phyloP scores from a whole-genome alignment of 139 green algal species.

The Picochlorum sp. region DNA sequence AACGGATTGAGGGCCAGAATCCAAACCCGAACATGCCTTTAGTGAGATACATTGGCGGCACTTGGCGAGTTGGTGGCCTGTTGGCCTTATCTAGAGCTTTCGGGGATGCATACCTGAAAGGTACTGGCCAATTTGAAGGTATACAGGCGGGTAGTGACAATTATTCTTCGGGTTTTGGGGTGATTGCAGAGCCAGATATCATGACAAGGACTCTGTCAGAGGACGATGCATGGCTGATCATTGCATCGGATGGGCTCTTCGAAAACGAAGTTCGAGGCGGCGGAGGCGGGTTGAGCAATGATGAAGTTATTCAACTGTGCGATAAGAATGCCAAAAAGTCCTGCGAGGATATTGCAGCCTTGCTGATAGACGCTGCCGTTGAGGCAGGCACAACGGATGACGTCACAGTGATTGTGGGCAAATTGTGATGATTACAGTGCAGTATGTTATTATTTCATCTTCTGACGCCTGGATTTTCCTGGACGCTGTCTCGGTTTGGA shows the following conservation, averaged over 20 bases:
- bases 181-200: constrained; percentile 70
- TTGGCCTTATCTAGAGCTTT: constrained; percentile 91
- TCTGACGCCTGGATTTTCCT: background rate
- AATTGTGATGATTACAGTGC: constrained; percentile 18
- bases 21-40: constrained; percentile 87
- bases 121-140: constrained; percentile 83
- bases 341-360: constrained; percentile 25
- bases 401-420: constrained; percentile 53
- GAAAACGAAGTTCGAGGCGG: constrained; percentile 75
- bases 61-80: constrained; percentile 89
- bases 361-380: constrained; percentile 38
- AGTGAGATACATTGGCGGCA: constrained; percentile 69
- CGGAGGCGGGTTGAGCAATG: constrained; percentile 73
- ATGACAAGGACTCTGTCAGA: constrained; percentile 43
- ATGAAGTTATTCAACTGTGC: constrained; percentile 34
- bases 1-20: constrained; percentile 88
- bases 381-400: constrained; percentile 69
- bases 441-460: constrained; percentile 3
- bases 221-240: constrained; percentile 64
- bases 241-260: constrained; percentile 80
- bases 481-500: background rate
- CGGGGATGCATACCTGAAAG: constrained; percentile 92
- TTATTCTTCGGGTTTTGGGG: constrained; percentile 75
- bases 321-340: background rate
- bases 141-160: constrained; percentile 49